Conservation (phyloP, 129 eudicot genomes). For the Pseudognaphalium luteoalbum region DNA sequence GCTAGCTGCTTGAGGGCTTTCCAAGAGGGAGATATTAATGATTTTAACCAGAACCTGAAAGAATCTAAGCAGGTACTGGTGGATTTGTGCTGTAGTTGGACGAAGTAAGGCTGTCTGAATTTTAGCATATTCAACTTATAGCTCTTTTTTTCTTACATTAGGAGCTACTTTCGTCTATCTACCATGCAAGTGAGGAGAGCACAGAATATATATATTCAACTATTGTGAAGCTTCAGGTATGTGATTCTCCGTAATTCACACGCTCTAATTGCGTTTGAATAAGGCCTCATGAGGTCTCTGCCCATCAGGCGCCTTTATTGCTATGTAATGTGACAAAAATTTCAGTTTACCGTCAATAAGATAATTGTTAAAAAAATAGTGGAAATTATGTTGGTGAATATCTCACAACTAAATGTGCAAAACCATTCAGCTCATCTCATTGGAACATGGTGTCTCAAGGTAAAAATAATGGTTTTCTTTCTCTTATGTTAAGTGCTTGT, state of each 20-base stretch:
- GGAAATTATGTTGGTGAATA: slow-evolving; percentile 9
- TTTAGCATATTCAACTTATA: slow-evolving; percentile 27
- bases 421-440: neutral
- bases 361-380: neutral
- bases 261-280: neutral
- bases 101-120: slow-evolving; percentile 13
- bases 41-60: slow-evolving; percentile 58
- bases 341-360: too few species aligned
- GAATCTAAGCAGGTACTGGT: slow-evolving; percentile 77
- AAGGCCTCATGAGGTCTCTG: slow-evolving; percentile 2
- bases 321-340: neutral
- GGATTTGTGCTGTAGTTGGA: slow-evolving; percentile 1
- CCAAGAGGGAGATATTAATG: slow-evolving; percentile 77
- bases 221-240: slow-evolving; percentile 89
- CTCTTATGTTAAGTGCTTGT: too few species aligned
- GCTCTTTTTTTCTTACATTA: slow-evolving; percentile 28
- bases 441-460: too few species aligned
- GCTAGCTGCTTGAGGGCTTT: slow-evolving; percentile 89
- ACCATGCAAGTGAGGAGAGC: slow-evolving; percentile 90
- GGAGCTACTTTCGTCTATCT: slow-evolving; percentile 85
- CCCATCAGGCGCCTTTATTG: neutral
- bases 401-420: neutral
- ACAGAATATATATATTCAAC: slow-evolving; percentile 77
- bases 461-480: too few species aligned
- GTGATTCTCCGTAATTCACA: slow-evolving; percentile 7